Evolutionary conservation across 441 rosid species (phyloP).

Genomic region (Dalechampia spathulata): DNA sequence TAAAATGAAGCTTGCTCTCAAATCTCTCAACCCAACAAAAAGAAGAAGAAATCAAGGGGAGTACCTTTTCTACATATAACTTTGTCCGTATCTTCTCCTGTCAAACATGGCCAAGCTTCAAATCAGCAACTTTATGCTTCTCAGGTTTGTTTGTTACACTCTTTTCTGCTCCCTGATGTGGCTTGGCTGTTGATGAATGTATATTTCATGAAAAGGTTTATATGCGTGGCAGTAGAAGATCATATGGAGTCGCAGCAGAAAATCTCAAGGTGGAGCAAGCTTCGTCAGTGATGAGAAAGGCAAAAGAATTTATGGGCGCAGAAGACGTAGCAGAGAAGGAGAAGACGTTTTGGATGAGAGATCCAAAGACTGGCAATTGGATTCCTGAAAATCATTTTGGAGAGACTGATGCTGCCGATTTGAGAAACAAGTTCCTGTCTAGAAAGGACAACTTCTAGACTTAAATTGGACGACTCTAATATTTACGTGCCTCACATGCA

Average conservation of each 20-base stretch:
- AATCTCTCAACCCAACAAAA: too few species aligned
- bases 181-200: background rate
- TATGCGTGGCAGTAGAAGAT: constrained; percentile 10
- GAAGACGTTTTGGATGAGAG: constrained; percentile 39
- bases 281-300: constrained; percentile 12
- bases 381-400: constrained; percentile 42
- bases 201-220: too few species aligned
- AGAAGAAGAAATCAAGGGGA: too few species aligned
- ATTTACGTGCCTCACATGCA: too few species aligned
- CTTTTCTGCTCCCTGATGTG: too few species aligned
- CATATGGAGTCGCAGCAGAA: constrained; percentile 17
- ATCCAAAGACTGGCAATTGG: constrained; percentile 57
- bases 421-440: constrained; percentile 29
- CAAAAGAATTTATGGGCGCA: constrained; percentile 6
- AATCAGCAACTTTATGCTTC: constrained; percentile 16
- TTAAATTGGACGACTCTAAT: too few species aligned
- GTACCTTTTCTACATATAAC: too few species aligned
- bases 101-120: constrained; percentile 22
- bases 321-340: constrained; percentile 7
- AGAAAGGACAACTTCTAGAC: constrained; percentile 11
- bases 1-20: background rate
- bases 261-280: constrained; percentile 10
- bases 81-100: background rate
- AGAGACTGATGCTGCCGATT: constrained; percentile 31
- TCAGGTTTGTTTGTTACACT: constrained; percentile 6